These are phyloP conservation scores for Fonsecaea erecta DNA, from an alignment of 2,329 filamentous ascomycete species.

Conservation along the genomic window DNA sequence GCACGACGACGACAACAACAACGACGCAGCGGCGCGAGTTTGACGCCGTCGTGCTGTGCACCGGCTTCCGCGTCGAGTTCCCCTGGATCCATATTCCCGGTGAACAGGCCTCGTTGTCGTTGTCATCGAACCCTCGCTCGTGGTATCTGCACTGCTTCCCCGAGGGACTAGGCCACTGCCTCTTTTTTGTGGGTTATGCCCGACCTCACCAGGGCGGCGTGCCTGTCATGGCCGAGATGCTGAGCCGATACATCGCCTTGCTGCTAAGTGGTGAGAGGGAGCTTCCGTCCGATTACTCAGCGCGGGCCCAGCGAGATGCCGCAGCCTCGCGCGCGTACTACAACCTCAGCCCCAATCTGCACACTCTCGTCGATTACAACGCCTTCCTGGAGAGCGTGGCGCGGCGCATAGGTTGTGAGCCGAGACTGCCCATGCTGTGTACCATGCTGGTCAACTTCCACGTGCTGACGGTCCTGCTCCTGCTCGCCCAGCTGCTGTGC, in stretches of 20 bases:
- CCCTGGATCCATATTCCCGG: constrained; percentile 17
- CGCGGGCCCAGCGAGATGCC: constrained; percentile 14
- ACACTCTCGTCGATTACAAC: constrained; percentile 25
- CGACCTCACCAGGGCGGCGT: constrained; percentile 25
- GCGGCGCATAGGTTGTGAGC: constrained; percentile 21
- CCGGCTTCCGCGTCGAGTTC: constrained; percentile 16
- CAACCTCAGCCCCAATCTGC: constrained; percentile 19
- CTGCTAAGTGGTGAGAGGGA: constrained; percentile 15
- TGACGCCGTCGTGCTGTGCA: constrained; percentile 23
- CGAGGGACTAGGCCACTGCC: constrained; percentile 19
- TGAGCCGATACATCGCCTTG: constrained; percentile 23
- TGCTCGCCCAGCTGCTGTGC: not conserved
- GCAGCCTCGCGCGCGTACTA: constrained; percentile 23
- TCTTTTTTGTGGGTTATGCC: constrained; percentile 25
- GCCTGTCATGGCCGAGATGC: constrained; percentile 25
- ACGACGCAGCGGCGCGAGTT: constrained; percentile 8
- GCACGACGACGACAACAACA: too few species aligned
- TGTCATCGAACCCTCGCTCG: constrained; percentile 22
- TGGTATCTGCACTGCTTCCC: constrained; percentile 28
- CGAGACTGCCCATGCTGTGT: constrained; percentile 9
- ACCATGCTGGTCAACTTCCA: constrained; percentile 19
- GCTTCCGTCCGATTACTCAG: constrained; percentile 15
- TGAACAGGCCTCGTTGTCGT: not conserved
- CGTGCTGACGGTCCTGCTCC: constrained; percentile 14
- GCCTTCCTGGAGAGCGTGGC: constrained; percentile 25